Base-by-base conservation (phyloP, 106 monocot genomes). In the Agapanthus africanus region DNA sequence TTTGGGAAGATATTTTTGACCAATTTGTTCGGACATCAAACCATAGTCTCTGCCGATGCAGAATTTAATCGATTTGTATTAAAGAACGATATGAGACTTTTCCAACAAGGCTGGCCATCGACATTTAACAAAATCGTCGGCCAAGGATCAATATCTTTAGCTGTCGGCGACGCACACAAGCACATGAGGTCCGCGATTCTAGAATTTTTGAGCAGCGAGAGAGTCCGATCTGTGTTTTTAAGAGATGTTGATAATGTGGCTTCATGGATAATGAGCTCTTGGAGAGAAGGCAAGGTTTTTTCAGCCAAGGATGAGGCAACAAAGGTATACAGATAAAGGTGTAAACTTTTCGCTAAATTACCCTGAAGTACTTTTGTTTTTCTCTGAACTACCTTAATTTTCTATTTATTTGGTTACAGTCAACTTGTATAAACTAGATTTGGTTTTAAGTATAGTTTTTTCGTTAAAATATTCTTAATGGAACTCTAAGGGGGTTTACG, bases 1-100 rank as follows among this genome's bases (percentile, higher is more conserved):
- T 84, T 66, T 37, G 84, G 84, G 15, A 84, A 77, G 63, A 74
- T 71, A 35, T 84, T 73, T 49, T 25, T 63, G 47, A 77, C 80
- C 34, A 59, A 74, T 37, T 22, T 80, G 25, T 69, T 84, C n/a
- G 79, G 84, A 11, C 56, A 40, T 26, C 72, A 42, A 51, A 32
- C 40, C 9, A 67, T 84, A 34, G 66, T 84, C 41, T 84, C 84
- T 16, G 77, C 80, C 19, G 84, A 84, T 60, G 22, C 79, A 1
- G 84, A 70, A 15, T 26, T 84, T 11, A 84, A 70, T 65, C 64
- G 54, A 37, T 84, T 80, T 66, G 67, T 84, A 26, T 40, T 84
- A 10, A 76, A 74, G 80, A 84, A 84, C 30, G 80, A 77, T 7
- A 41, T 46, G 18, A 54, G 50, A 57, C 37, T 74, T 49, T 84